These are phyloP conservation scores for Mycena citricolor DNA, from an alignment of 1,284 basidiomycete genomes.

Conservation along the genomic window DNA sequence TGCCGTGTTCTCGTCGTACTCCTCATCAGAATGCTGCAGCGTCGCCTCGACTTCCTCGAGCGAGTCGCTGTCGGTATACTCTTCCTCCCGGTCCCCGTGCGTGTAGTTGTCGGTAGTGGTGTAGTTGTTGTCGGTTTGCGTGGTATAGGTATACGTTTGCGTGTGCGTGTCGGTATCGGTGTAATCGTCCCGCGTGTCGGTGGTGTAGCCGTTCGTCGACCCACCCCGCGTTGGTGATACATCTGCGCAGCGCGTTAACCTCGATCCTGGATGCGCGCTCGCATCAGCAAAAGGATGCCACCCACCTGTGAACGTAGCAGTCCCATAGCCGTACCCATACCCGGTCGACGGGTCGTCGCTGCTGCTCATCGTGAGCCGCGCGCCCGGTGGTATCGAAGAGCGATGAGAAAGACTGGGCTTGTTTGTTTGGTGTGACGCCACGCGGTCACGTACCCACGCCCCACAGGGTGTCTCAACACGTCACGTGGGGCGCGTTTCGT, in stretches of 20 bases:
- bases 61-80: constrained; percentile 47
- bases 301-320: constrained; percentile 20
- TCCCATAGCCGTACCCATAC: constrained; percentile 14
- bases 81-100: constrained; percentile 29
- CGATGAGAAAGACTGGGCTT: no score
- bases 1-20: constrained; percentile 47
- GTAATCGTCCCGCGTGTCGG: no score
- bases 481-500: no score
- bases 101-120: constrained; percentile 20
- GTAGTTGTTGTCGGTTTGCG: constrained; percentile 26
- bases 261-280: no score
- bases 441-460: no score
- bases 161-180: not conserved
- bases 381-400: no score
- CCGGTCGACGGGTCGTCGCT: constrained; percentile 20
- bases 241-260: no score
- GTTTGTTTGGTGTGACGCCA: no score
- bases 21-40: constrained; percentile 61
- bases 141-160: constrained; percentile 2
- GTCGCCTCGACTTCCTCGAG: constrained; percentile 66
- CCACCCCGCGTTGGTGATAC: no score
- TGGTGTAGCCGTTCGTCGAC: no score
- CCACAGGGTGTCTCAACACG: no score
- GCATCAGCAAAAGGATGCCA: not conserved
- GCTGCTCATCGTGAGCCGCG: no score